A percentile compares a stretch with the other conserved stretches of the same genome.
Evolutionary conservation across 257 asterid genomes (phyloP).

Genomic region (Nicotiana sylvestris): DNA sequence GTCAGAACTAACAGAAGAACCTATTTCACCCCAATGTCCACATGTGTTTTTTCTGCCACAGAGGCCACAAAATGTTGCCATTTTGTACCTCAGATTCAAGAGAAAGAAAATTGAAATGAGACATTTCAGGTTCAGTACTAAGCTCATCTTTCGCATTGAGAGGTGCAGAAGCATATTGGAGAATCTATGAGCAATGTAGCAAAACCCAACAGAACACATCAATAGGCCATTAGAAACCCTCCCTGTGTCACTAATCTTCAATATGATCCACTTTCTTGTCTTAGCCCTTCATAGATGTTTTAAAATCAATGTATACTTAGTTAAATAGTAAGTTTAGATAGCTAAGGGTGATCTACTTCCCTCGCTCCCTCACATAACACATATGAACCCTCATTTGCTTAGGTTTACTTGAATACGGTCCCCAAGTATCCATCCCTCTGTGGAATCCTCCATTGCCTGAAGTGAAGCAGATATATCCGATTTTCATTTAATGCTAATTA

Average conservation of each 20-base stretch:
- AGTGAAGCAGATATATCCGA: background rate
- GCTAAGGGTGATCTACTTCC: background rate
- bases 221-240: background rate
- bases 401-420: background rate
- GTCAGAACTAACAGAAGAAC: background rate
- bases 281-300: background rate
- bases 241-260: background rate
- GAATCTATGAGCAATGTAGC: background rate
- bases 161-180: constrained; percentile 3
- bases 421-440: background rate
- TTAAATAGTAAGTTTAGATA: background rate
- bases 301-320: background rate
- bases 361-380: background rate
- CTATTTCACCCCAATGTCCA: background rate
- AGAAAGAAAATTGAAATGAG: background rate
- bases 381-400: background rate
- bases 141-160: background rate
- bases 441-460: background rate
- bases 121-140: background rate
- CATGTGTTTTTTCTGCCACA: background rate
- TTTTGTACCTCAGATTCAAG: background rate
- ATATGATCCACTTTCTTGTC: constrained; percentile 6
- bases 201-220: constrained; percentile 1
- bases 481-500: background rate
- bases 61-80: background rate